These are phyloP conservation scores for Tolypocladium guangdongense DNA, from an alignment of 2,329 filamentous ascomycete genomes.

Conservation along the genomic window DNA sequence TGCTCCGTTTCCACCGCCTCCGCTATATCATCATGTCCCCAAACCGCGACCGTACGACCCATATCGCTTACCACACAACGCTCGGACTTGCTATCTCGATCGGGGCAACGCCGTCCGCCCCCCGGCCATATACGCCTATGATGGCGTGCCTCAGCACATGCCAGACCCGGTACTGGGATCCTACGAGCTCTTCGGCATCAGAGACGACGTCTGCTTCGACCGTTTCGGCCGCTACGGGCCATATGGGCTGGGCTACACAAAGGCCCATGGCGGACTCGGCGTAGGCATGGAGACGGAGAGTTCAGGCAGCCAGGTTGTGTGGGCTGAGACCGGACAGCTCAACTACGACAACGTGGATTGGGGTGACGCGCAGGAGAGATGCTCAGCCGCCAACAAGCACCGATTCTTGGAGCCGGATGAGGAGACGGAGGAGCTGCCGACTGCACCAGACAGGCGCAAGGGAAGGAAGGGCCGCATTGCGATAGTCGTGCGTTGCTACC, in stretches of 20 bases:
- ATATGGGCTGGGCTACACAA: constrained; percentile 76
- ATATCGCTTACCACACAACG: constrained; percentile 49
- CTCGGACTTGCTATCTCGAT: constrained; percentile 55
- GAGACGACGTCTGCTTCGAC: constrained; percentile 77
- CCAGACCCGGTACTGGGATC: constrained; percentile 71
- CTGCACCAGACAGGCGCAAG: constrained; percentile 6
- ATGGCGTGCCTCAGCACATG: constrained; percentile 63
- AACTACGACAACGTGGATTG: constrained; percentile 46
- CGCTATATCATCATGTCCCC: constrained; percentile 26
- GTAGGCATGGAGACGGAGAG: constrained; percentile 64
- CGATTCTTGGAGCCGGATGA: constrained; percentile 39
- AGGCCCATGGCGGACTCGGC: constrained; percentile 57
- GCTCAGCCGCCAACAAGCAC: constrained; percentile 48
- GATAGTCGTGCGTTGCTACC: constrained; percentile 71
- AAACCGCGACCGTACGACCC: constrained; percentile 50
- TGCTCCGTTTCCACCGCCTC: constrained; percentile 22
- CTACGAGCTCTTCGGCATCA: constrained; percentile 60
- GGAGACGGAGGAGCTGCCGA: constrained; percentile 23
- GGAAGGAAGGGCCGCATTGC: constrained; percentile 51
- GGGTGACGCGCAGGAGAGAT: constrained; percentile 41
- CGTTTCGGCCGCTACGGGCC: constrained; percentile 74
- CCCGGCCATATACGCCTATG: constrained; percentile 57
- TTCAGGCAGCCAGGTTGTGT: constrained; percentile 52
- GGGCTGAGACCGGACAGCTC: constrained; percentile 42
- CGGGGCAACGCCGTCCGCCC: constrained; percentile 41